Evolutionary conservation across 2,329 filamentous ascomycete species (phyloP).

Genomic region (Alternaria rosae): DNA sequence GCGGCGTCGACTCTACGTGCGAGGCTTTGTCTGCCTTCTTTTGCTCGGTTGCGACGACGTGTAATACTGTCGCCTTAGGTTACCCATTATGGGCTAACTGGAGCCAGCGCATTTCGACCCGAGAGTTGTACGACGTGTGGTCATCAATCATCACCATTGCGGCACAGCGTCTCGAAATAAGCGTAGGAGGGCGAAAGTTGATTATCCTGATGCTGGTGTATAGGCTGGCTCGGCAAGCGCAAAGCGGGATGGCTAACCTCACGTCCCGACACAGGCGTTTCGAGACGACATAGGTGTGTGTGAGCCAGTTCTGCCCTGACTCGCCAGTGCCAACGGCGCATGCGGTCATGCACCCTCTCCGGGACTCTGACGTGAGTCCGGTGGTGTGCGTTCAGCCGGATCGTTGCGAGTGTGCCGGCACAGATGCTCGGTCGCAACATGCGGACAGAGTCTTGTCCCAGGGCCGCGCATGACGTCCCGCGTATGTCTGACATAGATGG

Average conservation of each 20-base stretch:
- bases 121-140: conserved; percentile 31
- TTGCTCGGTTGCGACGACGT: conserved; percentile 11
- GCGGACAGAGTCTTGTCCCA: conserved; percentile 1
- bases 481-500: background rate
- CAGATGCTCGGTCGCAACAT: conserved; percentile 8
- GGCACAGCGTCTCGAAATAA: conserved; percentile 13
- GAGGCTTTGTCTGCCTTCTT: conserved; percentile 3
- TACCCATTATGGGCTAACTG: conserved; percentile 33
- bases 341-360: conserved; percentile 4
- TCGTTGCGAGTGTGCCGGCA: conserved; percentile 6
- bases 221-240: conserved; percentile 17
- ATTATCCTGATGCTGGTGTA: conserved; percentile 12
- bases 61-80: conserved; percentile 24
- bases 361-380: conserved; percentile 3
- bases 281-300: conserved; percentile 1
- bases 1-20: conserved; percentile 16
- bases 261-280: conserved; percentile 6
- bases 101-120: conserved; percentile 39
- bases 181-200: conserved; percentile 15
- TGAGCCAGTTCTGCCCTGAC: conserved; percentile 8
- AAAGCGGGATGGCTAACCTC: conserved; percentile 16
- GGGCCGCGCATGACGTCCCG: conserved; percentile 1
- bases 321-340: conserved; percentile 6
- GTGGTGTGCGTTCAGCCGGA: conserved; percentile 1
- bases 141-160: conserved; percentile 9